Base-by-base conservation (phyloP, 106 monocot genomes). In the Allium cepa region DNA sequence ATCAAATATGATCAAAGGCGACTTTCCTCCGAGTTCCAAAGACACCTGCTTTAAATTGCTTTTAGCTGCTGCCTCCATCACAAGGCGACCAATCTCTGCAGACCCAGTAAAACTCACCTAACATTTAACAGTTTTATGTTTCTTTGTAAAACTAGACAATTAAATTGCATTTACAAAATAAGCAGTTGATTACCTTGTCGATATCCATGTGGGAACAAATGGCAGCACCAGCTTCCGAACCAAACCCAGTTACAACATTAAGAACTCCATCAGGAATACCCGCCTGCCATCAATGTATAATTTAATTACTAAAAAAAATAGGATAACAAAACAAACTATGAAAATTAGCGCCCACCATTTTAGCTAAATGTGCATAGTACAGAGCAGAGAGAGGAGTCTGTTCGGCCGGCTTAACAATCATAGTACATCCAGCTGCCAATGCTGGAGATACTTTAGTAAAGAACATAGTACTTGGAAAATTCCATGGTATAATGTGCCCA, bases 231-330 rank as follows among this genome's bases (percentile, higher is more conserved):
- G 94, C 94, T 2, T 78, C 83, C 2, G 75, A 18, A 1, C 94
- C 94, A 62, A 80, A 94, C 8, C 94, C 94, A 17, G 79, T 68
- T 11, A 94, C 79, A 11, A 90, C 90, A 62, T 94, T 94, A 17
- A 94, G 73, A 49, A 87, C 94, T 50, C 94, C 94, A 71, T 90
- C 90, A 46, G 90, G 94, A 78, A 94, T 81, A 17, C 90, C 94
- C 26, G 90, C 90, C 90, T 90, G 67, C 52, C 72, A 71, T 47
- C 26, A 9, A 53, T 9, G 52, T 53, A 53, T 53, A 53, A 53
- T 13, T 10, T 1, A 53, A 53, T 53, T 53, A 13, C 10, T 10
- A 10, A 9, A 10, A 53, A 10, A 53, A 53, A 9, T 10, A 53
- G 52, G 10, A 13, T 10, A 53, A 10, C 13, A 53, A 53, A 53